phyloP scores from a whole-genome alignment of 2,329 filamentous ascomycete species.

The Thermochaetoides dissita region DNA sequence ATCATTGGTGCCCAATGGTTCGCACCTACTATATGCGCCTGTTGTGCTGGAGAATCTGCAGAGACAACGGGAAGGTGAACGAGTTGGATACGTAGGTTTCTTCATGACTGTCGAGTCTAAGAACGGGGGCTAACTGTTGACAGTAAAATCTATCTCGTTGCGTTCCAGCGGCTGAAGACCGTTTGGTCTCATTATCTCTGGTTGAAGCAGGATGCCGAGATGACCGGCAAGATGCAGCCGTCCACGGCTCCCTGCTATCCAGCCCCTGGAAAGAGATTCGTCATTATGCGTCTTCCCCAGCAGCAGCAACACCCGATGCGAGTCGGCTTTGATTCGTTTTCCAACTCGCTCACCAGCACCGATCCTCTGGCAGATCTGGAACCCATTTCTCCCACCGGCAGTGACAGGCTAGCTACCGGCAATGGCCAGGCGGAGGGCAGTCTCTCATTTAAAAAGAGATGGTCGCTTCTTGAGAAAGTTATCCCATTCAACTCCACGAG shows the following conservation, averaged over 20 bases:
- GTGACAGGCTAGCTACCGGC: neutral
- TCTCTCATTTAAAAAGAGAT: conserved; percentile 39
- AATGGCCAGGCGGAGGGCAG: conserved; percentile 15
- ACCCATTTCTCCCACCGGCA: too few species aligned
- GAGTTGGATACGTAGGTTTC: conserved; percentile 51
- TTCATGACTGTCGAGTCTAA: conserved; percentile 2
- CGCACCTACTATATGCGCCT: conserved; percentile 84
- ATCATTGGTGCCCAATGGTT: conserved; percentile 93
- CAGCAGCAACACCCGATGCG: conserved; percentile 33
- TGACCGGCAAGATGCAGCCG: conserved; percentile 38
- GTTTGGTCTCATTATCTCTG: conserved; percentile 71
- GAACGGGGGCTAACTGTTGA: conserved; percentile 12
- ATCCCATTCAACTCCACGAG: conserved; percentile 30
- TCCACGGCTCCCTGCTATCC: conserved; percentile 74
- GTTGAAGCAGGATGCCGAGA: conserved; percentile 53
- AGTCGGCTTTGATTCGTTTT: conserved; percentile 35
- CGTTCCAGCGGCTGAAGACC: conserved; percentile 53
- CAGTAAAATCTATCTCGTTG: conserved; percentile 55
- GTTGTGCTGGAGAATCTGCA: conserved; percentile 75
- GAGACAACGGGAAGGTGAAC: conserved; percentile 54
- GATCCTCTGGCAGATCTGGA: too few species aligned
- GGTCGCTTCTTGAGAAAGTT: conserved; percentile 51
- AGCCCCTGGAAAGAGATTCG: conserved; percentile 69
- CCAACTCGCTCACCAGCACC: conserved; percentile 7
- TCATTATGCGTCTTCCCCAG: conserved; percentile 56